Base-by-base conservation (phyloP, 1,139 yeast species). In the Zhuliangozyma parablackwelliae region DNA sequence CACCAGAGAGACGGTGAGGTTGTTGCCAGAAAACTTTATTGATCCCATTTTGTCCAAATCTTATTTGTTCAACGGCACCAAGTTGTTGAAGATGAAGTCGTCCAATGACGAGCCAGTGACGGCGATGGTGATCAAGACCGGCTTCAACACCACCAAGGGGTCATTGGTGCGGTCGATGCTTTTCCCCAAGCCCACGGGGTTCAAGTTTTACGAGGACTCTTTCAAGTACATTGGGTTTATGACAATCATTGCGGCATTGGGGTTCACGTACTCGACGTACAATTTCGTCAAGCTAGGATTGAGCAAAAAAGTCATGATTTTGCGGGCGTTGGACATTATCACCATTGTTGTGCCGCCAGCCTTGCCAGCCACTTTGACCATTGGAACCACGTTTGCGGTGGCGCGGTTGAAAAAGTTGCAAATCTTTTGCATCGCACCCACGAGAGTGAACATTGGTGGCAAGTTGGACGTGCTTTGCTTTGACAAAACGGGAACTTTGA, bases 291-390 rank as follows among this genome's bases (percentile, higher is more conserved):
- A 78, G 49, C 63, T 94, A 49, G 92, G 94, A 0, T 60, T 90
- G 33, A 80, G 84, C 4, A 75, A 75, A 41, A 72, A 69, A 34
- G 61, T 84, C 26, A 92, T 92, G 69, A 70, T 90, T 8, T 66
- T 94, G 39, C 75, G 99, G 49, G 97, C 97, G 0, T 66, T 94
- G 43, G 99, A 92, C 62, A 78, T 92, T 40, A 84, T 92, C 38
- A 92, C 99, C 0, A 89, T 92, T 54, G 98, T 94, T 10, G 96
- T 92, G 2, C 99, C 99, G 2, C 99, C 99, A 1, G 98, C 98
- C 0, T 70, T 92, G 36, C 99, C 99, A 0, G 98, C 98, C 0
- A 94, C 98, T 0, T 67, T 92, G 43, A 89, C 98, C 0, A 92
- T 94, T 44, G 98, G 98, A 26, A 89, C 97, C 0, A 88, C 92